These are phyloP conservation scores for Phialemoniopsis sp. DNA, from an alignment of 2,329 filamentous ascomycete genomes.

Conservation along the genomic window DNA sequence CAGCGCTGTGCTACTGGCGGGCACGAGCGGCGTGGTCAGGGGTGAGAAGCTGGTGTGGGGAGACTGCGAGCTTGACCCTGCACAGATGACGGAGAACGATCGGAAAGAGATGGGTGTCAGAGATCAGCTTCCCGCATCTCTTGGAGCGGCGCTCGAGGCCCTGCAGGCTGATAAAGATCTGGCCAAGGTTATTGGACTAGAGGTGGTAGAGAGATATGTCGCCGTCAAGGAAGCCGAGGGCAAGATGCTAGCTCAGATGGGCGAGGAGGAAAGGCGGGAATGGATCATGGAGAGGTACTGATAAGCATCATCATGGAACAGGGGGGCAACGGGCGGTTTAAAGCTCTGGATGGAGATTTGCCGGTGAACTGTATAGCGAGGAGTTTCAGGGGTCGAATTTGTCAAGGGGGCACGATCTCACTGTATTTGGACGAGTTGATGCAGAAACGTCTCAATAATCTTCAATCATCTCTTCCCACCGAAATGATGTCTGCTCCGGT, in stretches of 20 bases:
- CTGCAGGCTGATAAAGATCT: constrained; percentile 45
- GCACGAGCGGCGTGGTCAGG: constrained; percentile 48
- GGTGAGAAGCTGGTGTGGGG: constrained; percentile 37
- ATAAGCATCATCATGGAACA: neutral
- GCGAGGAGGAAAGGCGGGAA: constrained; percentile 35
- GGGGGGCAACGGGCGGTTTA: too few relatives aligned
- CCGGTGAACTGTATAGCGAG: too few relatives aligned
- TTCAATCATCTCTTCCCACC: too few relatives aligned
- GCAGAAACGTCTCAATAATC: too few relatives aligned
- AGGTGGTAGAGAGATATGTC: constrained; percentile 52
- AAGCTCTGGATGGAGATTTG: too few relatives aligned
- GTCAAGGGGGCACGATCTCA: neutral
- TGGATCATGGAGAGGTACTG: constrained; percentile 68
- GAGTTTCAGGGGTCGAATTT: too few relatives aligned
- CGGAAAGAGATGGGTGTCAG: constrained; percentile 48
- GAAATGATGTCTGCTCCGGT: too few relatives aligned
- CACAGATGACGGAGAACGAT: constrained; percentile 39
- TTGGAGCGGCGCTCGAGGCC: constrained; percentile 50
- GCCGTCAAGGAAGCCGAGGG: constrained; percentile 57
- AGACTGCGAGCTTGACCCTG: constrained; percentile 54
- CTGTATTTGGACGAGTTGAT: too few relatives aligned
- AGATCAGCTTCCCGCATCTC: constrained; percentile 45
- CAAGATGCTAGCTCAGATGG: constrained; percentile 44
- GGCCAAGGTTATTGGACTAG: constrained; percentile 36
- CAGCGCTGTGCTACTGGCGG: constrained; percentile 56